Evolutionary conservation across 345 rosid genomes (phyloP), one percentile per base, ranked within the genome.

Genomic region (Salix viminalis): DNA sequence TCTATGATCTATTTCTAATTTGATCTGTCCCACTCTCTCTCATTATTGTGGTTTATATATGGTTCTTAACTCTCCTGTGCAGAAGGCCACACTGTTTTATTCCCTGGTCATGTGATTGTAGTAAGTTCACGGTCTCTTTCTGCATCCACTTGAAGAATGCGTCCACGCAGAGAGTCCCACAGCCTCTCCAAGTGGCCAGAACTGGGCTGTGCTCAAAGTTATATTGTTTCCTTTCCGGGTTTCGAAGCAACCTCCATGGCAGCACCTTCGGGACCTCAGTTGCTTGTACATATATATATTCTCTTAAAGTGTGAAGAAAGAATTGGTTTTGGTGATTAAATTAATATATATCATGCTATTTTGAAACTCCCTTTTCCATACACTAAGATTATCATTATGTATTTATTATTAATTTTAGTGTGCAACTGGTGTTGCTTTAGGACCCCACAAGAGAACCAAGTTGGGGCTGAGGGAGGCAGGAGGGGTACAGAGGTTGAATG

Each of bases 401-500:
- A 5, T 36, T 5, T 36, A 36, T 36, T 36, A 36, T 21, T 8
- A 7, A 2, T 8, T 19, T 58, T n/a, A n/a, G 62, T 23, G 62
- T 10, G 14, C 62, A n/a, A n/a, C 62, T n/a, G 10, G 26, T 1
- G 52, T n/a, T 12, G 12, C 14, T 11, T 2, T 18, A 61, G 7
- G 65, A 15, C 16, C 67, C 39, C 37, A 56, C 67, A 0, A 7
- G 26, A 42, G 42, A 18, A 39, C 52, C 44, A 37, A 74, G 60
- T 1, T 28, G 28, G 60, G 75, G 18, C 52, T 34, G 18, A 1
- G 37, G 42, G 34, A 61, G 1, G 62, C 62, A 58, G n/a, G 61
- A 44, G 4, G 28, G 48, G 23, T 14, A 32, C 14, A 36, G 18
- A 48, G 76, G 75, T 84, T 87, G 85, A 79, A 74, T 86, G 92